Conservation (phyloP, 495 filamentous ascomycete genomes). For the Parachaetomium inaequale region DNA sequence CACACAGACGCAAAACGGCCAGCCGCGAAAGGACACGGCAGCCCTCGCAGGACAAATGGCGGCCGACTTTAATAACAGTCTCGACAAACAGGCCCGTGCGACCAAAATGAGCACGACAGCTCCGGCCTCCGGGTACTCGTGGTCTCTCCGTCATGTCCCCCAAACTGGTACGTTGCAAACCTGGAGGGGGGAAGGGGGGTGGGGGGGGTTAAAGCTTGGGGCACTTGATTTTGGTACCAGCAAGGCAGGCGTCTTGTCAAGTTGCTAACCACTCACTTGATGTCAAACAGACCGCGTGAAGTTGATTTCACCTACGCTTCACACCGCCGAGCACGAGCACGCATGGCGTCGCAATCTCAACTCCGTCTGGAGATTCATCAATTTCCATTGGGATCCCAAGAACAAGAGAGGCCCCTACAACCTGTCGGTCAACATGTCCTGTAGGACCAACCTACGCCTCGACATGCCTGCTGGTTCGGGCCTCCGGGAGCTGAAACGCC, state of each 20-base stretch:
- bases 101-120: not conserved
- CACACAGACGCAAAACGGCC: too few relatives aligned
- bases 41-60: not conserved
- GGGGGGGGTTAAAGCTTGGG: not conserved
- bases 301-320: not conserved
- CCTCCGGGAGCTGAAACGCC: not conserved
- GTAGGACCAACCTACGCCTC: not conserved
- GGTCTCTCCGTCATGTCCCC: not conserved
- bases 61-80: not conserved
- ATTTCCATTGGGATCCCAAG: not conserved
- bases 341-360: not conserved
- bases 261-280: too few relatives aligned
- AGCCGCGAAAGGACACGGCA: not conserved
- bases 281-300: not conserved
- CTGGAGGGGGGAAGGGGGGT: too few relatives aligned
- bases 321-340: not conserved
- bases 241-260: not conserved
- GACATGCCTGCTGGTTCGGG: not conserved
- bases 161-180: not conserved
- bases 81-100: not conserved
- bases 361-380: not conserved
- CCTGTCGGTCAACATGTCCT: not conserved
- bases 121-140: not conserved
- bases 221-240: not conserved
- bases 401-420: not conserved